Conservation (phyloP, 805 yeast species). For the Candida silvicultrix region DNA sequence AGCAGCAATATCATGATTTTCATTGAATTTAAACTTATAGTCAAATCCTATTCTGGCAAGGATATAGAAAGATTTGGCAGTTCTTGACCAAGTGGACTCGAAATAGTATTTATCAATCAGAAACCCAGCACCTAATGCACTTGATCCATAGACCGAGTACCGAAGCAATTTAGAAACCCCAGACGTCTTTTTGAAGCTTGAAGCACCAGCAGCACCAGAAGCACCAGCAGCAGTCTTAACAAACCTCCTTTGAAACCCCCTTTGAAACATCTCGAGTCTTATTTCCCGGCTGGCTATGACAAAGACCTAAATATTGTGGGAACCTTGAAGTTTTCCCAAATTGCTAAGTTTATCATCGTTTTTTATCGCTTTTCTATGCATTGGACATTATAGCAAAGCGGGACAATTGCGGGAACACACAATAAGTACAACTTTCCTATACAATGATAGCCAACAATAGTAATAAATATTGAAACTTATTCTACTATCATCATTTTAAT, state of each 20-base stretch:
- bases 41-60: constrained; percentile 49
- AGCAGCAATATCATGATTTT: constrained; percentile 38
- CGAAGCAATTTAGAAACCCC: not conserved
- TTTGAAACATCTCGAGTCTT: too few relatives aligned
- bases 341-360: too few relatives aligned
- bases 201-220: not conserved
- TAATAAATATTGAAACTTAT: too few relatives aligned
- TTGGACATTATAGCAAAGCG: not conserved
- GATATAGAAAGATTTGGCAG: constrained; percentile 42
- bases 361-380: not conserved
- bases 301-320: too few relatives aligned
- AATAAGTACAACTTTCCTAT: too few relatives aligned
- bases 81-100: constrained; percentile 46
- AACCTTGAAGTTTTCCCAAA: not conserved
- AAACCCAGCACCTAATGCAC: constrained; percentile 14
- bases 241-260: not conserved
- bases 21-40: constrained; percentile 48
- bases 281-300: too few relatives aligned
- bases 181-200: not conserved
- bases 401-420: too few relatives aligned
- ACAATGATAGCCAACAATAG: too few relatives aligned
- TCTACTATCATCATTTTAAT: too few relatives aligned
- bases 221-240: too few relatives aligned
- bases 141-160: constrained; percentile 4
- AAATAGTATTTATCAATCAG: constrained; percentile 32